Percentiles rank a stretch among this genome's conserved stretches.
These are phyloP conservation scores for Dittrichia graveolens DNA, from an alignment of 129 eudicot species.

Conservation along the genomic window DNA sequence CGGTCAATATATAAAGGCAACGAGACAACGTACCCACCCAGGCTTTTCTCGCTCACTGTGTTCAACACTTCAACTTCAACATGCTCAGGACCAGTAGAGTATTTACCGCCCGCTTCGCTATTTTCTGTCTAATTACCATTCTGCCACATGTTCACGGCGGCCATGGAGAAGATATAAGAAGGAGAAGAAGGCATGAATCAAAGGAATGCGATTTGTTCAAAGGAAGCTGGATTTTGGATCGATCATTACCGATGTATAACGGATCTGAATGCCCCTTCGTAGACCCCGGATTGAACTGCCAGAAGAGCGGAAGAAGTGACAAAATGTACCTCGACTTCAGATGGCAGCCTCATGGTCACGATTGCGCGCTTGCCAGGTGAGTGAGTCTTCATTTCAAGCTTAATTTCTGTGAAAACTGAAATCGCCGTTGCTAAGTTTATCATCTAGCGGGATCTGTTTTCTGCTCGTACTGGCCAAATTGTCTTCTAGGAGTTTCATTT, in stretches of 20 bases:
- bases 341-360: slow-evolving; percentile 65
- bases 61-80: background rate
- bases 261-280: slow-evolving; percentile 54
- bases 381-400: slow-evolving; percentile 21
- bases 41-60: background rate
- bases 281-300: slow-evolving; percentile 46
- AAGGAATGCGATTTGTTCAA: slow-evolving; percentile 39
- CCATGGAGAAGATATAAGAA: background rate
- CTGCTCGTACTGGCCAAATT: no score
- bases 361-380: slow-evolving; percentile 60
- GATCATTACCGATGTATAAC: slow-evolving; percentile 40
- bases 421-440: background rate
- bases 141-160: slow-evolving; percentile 7
- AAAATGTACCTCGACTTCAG: slow-evolving; percentile 45
- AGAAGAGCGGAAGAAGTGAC: slow-evolving; percentile 47
- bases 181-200: background rate
- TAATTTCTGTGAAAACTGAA: no score
- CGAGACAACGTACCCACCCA: background rate
- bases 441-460: background rate
- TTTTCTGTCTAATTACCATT: slow-evolving; percentile 5
- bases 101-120: background rate
- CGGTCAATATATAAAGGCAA: background rate
- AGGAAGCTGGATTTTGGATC: slow-evolving; percentile 55
- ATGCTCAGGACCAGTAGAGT: no score
- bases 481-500: no score